phyloP scores from a whole-genome alignment of 257 asterid genomes.

The Cinchona pubescens region DNA sequence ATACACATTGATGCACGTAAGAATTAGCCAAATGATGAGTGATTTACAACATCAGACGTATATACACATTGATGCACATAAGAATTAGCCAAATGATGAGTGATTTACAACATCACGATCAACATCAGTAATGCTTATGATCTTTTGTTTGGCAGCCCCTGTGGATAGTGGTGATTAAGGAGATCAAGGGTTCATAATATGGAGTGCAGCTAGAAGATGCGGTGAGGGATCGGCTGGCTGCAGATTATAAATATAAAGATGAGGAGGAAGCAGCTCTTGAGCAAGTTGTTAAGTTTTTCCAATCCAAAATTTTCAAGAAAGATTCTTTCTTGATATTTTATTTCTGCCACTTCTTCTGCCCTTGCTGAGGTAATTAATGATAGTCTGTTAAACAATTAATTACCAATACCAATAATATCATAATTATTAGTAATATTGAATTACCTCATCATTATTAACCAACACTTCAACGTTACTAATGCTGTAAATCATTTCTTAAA shows the following conservation, averaged over 20 bases:
- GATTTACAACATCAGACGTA: too few species aligned
- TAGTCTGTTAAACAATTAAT: too few species aligned
- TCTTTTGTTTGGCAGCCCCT: slow-evolving; percentile 50
- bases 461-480: too few species aligned
- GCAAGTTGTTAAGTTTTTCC: slow-evolving; percentile 55
- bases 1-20: too few species aligned
- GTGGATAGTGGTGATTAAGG: slow-evolving; percentile 89
- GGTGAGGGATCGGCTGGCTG: slow-evolving; percentile 78
- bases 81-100: background rate
- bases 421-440: too few species aligned
- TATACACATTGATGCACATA: too few species aligned
- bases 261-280: slow-evolving; percentile 80
- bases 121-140: background rate
- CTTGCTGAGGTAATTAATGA: slow-evolving; percentile 40
- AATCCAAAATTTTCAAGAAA: slow-evolving; percentile 64
- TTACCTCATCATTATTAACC: too few species aligned
- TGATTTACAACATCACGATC: too few species aligned
- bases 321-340: slow-evolving; percentile 50
- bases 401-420: background rate
- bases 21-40: too few species aligned
- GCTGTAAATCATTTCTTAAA: too few species aligned
- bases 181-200: slow-evolving; percentile 92
- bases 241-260: slow-evolving; percentile 67
- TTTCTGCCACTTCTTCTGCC: slow-evolving; percentile 44
- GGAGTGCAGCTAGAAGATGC: slow-evolving; percentile 76